phyloP scores from a whole-genome alignment of 2,329 filamentous ascomycete species.

The Myrmaecium sp. region DNA sequence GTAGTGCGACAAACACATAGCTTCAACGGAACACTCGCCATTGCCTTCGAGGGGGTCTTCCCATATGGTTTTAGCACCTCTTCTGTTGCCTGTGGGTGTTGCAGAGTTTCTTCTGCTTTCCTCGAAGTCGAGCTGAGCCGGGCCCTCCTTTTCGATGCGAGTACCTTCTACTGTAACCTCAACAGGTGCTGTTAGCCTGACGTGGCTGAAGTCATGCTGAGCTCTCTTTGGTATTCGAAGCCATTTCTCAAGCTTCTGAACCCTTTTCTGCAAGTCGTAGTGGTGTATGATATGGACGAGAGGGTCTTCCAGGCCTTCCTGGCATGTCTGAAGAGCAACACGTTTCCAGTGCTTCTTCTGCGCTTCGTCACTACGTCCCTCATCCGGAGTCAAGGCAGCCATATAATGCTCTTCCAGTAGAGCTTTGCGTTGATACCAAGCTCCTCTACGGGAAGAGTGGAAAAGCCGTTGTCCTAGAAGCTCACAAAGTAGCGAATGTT shows the following conservation, averaged over 20 bases:
- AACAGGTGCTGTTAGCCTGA: conserved; percentile 56
- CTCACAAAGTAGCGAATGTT: conserved; percentile 58
- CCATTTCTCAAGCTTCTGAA: conserved; percentile 76
- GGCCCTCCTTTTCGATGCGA: conserved; percentile 49
- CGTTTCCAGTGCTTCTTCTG: conserved; percentile 74
- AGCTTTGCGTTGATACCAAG: conserved; percentile 93
- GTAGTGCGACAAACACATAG: conserved; percentile 84
- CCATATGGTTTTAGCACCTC: conserved; percentile 67
- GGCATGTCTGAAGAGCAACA: conserved; percentile 63
- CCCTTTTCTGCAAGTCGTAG: conserved; percentile 82
- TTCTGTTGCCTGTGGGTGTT: conserved; percentile 6
- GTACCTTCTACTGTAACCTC: conserved; percentile 64
- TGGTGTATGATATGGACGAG: conserved; percentile 87
- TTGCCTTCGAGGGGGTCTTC: conserved; percentile 55
- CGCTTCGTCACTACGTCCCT: conserved; percentile 33
- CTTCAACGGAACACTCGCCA: conserved; percentile 74
- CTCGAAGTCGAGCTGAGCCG: conserved; percentile 9
- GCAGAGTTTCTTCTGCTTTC: conserved; percentile 10
- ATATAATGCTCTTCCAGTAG: conserved; percentile 93
- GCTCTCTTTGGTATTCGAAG: conserved; percentile 68
- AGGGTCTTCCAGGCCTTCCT: conserved; percentile 69
- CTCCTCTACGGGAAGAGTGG: conserved; percentile 65
- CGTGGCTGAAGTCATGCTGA: conserved; percentile 87
- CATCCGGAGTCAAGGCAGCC: conserved; percentile 39
- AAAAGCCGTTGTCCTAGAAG: conserved; percentile 70